Evolutionary conservation across 1,284 basidiomycete genomes (phyloP).

Genomic region (Grifola frondosa): DNA sequence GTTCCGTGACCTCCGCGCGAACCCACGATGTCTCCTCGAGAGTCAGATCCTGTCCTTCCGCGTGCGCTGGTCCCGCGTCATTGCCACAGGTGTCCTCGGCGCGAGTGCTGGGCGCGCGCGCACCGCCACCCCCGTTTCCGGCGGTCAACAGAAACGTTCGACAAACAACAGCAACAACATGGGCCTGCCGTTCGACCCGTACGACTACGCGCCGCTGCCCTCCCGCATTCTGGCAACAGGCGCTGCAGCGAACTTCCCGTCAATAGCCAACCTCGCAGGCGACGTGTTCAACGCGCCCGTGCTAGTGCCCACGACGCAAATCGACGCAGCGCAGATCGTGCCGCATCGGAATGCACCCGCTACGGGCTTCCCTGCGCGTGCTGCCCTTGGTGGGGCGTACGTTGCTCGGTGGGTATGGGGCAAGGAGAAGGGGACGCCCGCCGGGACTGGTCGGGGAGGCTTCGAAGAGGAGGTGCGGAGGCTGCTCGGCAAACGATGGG

Average conservation of each 20-base stretch:
- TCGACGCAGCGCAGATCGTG: slow-evolving; percentile 68
- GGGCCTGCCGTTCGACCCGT: slow-evolving; percentile 73
- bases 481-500: slow-evolving; percentile 70
- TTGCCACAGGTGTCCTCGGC: slow-evolving; percentile 57
- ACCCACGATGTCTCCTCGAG: slow-evolving; percentile 79
- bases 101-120: slow-evolving; percentile 38
- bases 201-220: slow-evolving; percentile 64
- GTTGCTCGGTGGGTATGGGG: slow-evolving; percentile 82
- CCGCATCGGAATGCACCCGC: slow-evolving; percentile 76
- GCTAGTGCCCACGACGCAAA: slow-evolving; percentile 67
- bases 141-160: slow-evolving; percentile 32
- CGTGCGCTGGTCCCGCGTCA: slow-evolving; percentile 73
- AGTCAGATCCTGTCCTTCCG: slow-evolving; percentile 76
- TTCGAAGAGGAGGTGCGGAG: slow-evolving; percentile 78
- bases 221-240: slow-evolving; percentile 64
- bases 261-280: slow-evolving; percentile 73
- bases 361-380: slow-evolving; percentile 62
- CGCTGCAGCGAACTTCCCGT: slow-evolving; percentile 79
- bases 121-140: slow-evolving; percentile 30
- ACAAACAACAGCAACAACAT: slow-evolving; percentile 41
- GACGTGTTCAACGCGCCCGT: slow-evolving; percentile 79
- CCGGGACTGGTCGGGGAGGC: slow-evolving; percentile 48
- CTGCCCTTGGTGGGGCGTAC: slow-evolving; percentile 70
- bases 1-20: slow-evolving; percentile 80
- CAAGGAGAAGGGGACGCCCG: slow-evolving; percentile 45